Conservation (phyloP, 2,329 filamentous ascomycete genomes). For the Elsinoe australis region DNA sequence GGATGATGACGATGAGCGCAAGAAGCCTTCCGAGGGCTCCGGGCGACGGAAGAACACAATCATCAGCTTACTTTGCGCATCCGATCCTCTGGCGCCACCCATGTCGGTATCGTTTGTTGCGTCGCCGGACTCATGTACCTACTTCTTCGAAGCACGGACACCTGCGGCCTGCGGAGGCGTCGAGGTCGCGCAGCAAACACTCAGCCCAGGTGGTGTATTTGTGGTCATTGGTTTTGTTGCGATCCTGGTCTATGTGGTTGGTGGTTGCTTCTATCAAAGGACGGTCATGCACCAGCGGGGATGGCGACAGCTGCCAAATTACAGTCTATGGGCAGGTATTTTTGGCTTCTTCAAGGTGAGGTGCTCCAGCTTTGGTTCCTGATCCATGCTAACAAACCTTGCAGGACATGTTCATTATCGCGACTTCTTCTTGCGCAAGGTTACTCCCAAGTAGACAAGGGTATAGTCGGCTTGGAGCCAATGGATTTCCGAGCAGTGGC, state of each 20-base stretch:
- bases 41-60: slow-evolving; percentile 68
- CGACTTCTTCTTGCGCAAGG: slow-evolving; percentile 61
- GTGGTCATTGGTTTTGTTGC: slow-evolving; percentile 74
- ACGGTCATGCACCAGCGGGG: slow-evolving; percentile 90
- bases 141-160: slow-evolving; percentile 90
- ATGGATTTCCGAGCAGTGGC: slow-evolving; percentile 39
- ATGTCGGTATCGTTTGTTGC: slow-evolving; percentile 78
- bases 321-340: slow-evolving; percentile 82
- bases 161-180: slow-evolving; percentile 73
- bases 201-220: slow-evolving; percentile 69
- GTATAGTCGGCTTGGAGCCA: slow-evolving; percentile 56
- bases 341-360: slow-evolving; percentile 75
- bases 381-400: neutral
- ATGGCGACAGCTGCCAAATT: slow-evolving; percentile 93
- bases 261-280: slow-evolving; percentile 90
- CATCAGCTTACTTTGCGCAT: slow-evolving; percentile 89
- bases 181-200: slow-evolving; percentile 49
- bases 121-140: slow-evolving; percentile 76
- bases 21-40: slow-evolving; percentile 20
- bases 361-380: neutral
- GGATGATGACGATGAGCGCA: slow-evolving; percentile 24
- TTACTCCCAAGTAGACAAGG: slow-evolving; percentile 58
- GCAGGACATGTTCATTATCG: slow-evolving; percentile 57
- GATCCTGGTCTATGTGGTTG: slow-evolving; percentile 79
- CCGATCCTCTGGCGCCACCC: slow-evolving; percentile 60